These are phyloP conservation scores for Fusarium miscanthi DNA, from an alignment of 2,329 filamentous ascomycete genomes.

Conservation along the genomic window DNA sequence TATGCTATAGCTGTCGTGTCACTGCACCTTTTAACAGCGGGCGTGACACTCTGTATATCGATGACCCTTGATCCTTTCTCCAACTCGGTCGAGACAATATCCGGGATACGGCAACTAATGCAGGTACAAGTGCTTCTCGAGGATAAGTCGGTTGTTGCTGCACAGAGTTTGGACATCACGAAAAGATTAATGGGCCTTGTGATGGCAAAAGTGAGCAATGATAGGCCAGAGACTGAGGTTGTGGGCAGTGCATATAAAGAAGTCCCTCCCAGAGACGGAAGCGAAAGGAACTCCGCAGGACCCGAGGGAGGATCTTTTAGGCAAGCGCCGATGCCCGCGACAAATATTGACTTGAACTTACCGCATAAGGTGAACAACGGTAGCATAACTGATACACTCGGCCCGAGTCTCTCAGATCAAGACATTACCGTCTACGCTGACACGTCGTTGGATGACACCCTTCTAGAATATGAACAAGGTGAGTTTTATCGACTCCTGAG, in stretches of 20 bases:
- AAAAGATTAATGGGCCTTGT: background rate
- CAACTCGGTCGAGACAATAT: rapidly evolving
- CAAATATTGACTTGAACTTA: rapidly evolving
- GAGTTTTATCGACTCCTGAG: background rate
- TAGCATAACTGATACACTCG: background rate
- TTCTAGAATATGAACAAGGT: background rate
- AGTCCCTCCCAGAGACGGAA: rapidly evolving
- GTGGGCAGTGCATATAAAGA: rapidly evolving
- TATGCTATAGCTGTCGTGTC: background rate
- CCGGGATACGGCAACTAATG: background rate
- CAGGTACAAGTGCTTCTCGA: background rate
- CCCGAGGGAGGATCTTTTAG: too few species aligned
- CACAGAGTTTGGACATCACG: background rate
- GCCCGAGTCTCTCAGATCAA: background rate
- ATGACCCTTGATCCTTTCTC: background rate
- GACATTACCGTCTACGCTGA: rapidly evolving
- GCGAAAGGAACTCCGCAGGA: rapidly evolving
- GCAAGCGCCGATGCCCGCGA: rapidly evolving
- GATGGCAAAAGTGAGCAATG: background rate
- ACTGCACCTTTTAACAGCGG: background rate
- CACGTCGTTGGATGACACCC: rapidly evolving
- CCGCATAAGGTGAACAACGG: background rate
- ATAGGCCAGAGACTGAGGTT: rapidly evolving
- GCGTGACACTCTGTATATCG: background rate
- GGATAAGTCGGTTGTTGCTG: background rate